phyloP scores from a whole-genome alignment of 441 rosid genomes.

The Gossypium schwendimanii region DNA sequence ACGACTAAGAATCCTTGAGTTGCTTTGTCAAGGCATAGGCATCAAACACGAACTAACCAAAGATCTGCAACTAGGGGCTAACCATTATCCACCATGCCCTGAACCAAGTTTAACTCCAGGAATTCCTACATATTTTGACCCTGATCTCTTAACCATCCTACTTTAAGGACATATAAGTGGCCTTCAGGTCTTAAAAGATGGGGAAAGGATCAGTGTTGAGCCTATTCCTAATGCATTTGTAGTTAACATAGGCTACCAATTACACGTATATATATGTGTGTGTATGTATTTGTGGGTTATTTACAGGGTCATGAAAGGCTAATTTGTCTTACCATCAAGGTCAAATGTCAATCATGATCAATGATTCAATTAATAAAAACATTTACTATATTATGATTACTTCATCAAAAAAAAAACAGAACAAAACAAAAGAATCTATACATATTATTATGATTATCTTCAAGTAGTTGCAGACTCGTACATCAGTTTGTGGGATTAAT shows the following conservation, averaged over 20 bases:
- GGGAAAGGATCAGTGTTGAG: constrained; percentile 26
- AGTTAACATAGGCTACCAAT: constrained; percentile 20
- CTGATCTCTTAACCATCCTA: constrained; percentile 22
- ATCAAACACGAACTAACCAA: constrained; percentile 10
- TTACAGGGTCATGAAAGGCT: neutral
- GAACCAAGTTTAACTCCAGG: constrained; percentile 29
- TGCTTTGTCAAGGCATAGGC: constrained; percentile 27
- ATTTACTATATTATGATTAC: no score
- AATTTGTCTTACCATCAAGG: neutral
- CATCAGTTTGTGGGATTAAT: no score
- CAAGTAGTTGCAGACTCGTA: no score
- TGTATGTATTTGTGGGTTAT: neutral
- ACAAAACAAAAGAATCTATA: no score
- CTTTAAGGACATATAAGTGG: constrained; percentile 25
- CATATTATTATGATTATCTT: no score
- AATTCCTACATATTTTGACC: constrained; percentile 19
- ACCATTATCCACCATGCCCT: constrained; percentile 29
- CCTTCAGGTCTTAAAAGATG: constrained; percentile 33
- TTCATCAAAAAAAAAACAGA: no score
- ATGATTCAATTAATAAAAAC: no score
- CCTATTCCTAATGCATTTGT: constrained; percentile 30
- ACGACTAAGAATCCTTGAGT: constrained; percentile 20
- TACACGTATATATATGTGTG: neutral
- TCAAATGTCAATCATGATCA: no score
- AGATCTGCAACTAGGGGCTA: neutral